A percentile compares a stretch with the other conserved stretches of the same genome.
phyloP scores from a whole-genome alignment of 768 basidiomycete genomes.

The button mushroom (Agaricus bisporus) region DNA sequence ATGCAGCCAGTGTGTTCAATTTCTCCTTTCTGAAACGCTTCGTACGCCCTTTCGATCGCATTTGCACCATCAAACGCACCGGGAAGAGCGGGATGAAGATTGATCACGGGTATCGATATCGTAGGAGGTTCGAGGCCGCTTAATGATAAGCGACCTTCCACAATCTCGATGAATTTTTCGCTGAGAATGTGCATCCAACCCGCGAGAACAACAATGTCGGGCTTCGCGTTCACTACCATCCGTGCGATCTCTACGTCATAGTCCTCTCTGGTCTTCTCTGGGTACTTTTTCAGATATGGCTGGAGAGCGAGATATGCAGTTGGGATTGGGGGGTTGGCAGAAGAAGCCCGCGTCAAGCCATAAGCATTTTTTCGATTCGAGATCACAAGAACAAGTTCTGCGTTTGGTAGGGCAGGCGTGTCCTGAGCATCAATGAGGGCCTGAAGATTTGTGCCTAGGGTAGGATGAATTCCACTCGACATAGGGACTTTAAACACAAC shows the following conservation, averaged over 20 bases:
- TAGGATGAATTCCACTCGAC: conserved; percentile 3
- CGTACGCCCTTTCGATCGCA: conserved; percentile 84
- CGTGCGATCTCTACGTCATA: conserved; percentile 82
- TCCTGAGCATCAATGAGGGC: conserved; percentile 87
- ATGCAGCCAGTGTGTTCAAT: conserved; percentile 77
- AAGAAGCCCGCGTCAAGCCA: conserved; percentile 76
- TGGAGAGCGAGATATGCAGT: conserved; percentile 81
- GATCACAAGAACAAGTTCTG: conserved; percentile 73
- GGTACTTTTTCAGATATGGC: conserved; percentile 71
- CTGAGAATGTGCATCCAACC: conserved; percentile 99
- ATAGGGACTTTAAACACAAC: conserved; percentile 9
- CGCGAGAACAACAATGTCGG: conserved; percentile 90
- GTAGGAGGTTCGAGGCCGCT: conserved; percentile 28
- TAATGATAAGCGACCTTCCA: conserved; percentile 36
- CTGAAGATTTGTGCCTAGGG: conserved; percentile 88
- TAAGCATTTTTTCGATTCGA: conserved; percentile 91
- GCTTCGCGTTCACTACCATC: conserved; percentile 53
- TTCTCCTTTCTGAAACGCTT: conserved; percentile 81
- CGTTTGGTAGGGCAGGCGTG: conserved; percentile 65
- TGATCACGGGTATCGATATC: conserved; percentile 74
- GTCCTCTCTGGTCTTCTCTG: conserved; percentile 69
- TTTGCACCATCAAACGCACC: conserved; percentile 96
- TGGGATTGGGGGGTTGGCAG: conserved; percentile 69
- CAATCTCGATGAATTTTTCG: conserved; percentile 68
- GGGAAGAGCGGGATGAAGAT: conserved; percentile 93